phyloP scores from a whole-genome alignment of 257 asterid genomes.

The Fraxinus quadrangulata region DNA sequence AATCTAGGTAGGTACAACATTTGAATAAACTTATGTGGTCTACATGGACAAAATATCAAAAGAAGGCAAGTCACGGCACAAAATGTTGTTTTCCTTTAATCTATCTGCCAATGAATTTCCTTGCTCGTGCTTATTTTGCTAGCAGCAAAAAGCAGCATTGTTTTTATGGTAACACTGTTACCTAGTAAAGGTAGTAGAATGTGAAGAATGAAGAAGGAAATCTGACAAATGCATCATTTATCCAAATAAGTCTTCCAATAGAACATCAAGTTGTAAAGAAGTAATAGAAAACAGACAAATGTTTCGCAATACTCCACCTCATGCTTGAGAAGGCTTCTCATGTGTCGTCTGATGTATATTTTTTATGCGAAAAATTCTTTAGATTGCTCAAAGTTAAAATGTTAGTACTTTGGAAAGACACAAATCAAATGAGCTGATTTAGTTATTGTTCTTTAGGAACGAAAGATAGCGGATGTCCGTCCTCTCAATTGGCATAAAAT shows the following conservation, averaged over 20 bases:
- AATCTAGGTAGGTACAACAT: background rate
- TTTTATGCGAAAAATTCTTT: background rate
- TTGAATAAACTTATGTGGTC: background rate
- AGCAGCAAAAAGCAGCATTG: background rate
- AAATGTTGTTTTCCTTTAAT: background rate
- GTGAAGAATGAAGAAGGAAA: background rate
- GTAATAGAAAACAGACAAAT: background rate
- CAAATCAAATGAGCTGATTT: background rate
- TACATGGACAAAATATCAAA: background rate
- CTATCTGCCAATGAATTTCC: background rate
- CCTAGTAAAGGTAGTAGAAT: background rate
- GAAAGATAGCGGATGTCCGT: conserved; percentile 54
- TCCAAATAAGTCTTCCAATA: background rate
- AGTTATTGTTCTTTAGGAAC: conserved; percentile 48
- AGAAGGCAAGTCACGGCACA: background rate
- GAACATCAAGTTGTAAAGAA: background rate
- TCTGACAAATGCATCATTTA: background rate
- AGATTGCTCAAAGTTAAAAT: background rate
- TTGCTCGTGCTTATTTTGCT: background rate
- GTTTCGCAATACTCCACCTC: background rate
- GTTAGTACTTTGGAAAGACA: background rate
- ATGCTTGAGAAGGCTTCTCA: background rate
- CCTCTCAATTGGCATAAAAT: conserved; percentile 66
- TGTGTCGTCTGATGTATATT: background rate
- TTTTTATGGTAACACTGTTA: background rate